Evolutionary conservation across 139 green algal genomes (phyloP).

Genomic region (Desmodesmus armatus): DNA sequence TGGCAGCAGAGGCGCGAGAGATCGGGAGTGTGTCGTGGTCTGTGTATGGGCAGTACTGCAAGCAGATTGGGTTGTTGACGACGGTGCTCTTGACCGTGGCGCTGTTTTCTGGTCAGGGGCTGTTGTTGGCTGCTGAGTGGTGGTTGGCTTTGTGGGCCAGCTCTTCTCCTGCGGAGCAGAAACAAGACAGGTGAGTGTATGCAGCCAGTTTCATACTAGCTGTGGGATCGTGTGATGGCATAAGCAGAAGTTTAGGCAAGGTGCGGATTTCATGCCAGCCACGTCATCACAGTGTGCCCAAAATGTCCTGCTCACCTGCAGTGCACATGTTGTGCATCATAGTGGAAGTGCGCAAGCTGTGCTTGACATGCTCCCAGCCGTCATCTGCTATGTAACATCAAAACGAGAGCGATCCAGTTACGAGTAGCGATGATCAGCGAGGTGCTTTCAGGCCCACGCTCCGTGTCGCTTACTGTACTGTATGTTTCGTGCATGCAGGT

Average conservation of each 20-base stretch:
- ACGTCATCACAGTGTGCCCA: too few relatives aligned
- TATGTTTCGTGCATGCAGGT: slow-evolving; percentile 36
- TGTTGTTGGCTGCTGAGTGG: slow-evolving; percentile 72
- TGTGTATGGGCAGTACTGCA: slow-evolving; percentile 74
- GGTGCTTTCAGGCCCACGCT: too few relatives aligned
- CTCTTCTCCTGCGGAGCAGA: slow-evolving; percentile 45
- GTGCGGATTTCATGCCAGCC: not conserved
- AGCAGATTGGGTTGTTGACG: slow-evolving; percentile 40
- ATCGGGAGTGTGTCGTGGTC: slow-evolving; percentile 66
- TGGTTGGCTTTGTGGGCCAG: slow-evolving; percentile 76
- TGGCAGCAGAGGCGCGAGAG: slow-evolving; percentile 55
- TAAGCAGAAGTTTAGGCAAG: not conserved
- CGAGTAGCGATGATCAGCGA: too few relatives aligned
- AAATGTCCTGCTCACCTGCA: too few relatives aligned
- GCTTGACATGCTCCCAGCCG: too few relatives aligned
- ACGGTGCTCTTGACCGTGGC: slow-evolving; percentile 47
- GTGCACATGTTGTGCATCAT: too few relatives aligned
- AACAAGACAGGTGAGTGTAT: slow-evolving; percentile 17
- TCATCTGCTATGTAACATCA: too few relatives aligned
- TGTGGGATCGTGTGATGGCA: too few relatives aligned
- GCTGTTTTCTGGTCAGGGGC: slow-evolving; percentile 74
- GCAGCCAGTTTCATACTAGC: too few relatives aligned
- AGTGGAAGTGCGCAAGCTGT: too few relatives aligned
- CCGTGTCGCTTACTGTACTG: not conserved
- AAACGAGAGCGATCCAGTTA: too few relatives aligned